Evolutionary conservation across 2,329 filamentous ascomycete species (phyloP).

Genomic region (Aspergillus flavus): DNA sequence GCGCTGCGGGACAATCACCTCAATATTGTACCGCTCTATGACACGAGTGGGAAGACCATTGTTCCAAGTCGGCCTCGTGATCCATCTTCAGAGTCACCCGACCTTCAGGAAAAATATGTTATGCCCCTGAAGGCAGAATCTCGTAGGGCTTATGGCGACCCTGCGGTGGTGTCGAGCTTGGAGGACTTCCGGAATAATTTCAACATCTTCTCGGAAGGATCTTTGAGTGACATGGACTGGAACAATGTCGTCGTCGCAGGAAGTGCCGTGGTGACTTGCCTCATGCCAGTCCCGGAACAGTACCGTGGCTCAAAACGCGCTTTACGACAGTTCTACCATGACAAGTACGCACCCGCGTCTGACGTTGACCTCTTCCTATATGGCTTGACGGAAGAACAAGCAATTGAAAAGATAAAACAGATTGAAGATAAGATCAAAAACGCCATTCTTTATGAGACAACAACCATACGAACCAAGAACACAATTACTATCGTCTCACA

Average conservation of each 20-base stretch:
- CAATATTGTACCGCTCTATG: conserved; percentile 41
- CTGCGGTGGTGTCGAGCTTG: conserved; percentile 68
- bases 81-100: conserved; percentile 30
- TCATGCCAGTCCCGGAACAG: conserved; percentile 69
- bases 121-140: conserved; percentile 48
- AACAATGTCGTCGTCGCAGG: conserved; percentile 79
- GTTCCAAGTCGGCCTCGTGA: conserved; percentile 37
- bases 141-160: conserved; percentile 64
- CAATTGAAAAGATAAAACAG: conserved; percentile 79
- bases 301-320: conserved; percentile 64
- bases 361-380: conserved; percentile 89
- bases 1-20: conserved; percentile 32
- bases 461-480: conserved; percentile 82
- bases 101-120: conserved; percentile 37
- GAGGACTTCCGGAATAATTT: conserved; percentile 79
- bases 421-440: conserved; percentile 77
- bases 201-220: conserved; percentile 77
- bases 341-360: conserved; percentile 77
- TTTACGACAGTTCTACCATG: conserved; percentile 74
- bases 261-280: conserved; percentile 76
- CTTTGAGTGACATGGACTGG: conserved; percentile 77
- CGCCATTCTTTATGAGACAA: conserved; percentile 79
- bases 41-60: conserved; percentile 23
- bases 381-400: conserved; percentile 74
- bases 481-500: conserved; percentile 83